A percentile compares a stretch with the other conserved stretches of the same genome.
phyloP scores from a whole-genome alignment of 2,329 filamentous ascomycete species.

The Cladosporium sp. region DNA sequence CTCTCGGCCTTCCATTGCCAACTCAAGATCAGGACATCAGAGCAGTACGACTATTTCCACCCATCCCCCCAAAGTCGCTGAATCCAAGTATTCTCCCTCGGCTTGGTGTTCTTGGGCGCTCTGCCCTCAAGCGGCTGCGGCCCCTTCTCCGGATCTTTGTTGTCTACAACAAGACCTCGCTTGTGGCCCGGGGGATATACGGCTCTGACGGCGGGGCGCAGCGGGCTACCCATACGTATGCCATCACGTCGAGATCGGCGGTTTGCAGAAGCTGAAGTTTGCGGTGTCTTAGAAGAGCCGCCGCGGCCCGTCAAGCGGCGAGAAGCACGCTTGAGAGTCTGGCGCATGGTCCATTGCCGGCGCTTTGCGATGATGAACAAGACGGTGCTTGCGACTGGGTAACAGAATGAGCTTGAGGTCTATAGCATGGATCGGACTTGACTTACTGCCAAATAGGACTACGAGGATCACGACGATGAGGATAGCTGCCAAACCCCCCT shows the following conservation, averaged over 20 bases:
- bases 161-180: constrained; percentile 21
- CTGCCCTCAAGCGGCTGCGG: constrained; percentile 15
- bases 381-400: constrained; percentile 55
- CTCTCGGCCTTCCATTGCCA: neutral
- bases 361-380: constrained; percentile 80
- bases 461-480: constrained; percentile 65
- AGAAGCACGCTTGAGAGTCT: constrained; percentile 62
- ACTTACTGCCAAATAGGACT: constrained; percentile 57
- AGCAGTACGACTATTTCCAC: constrained; percentile 18
- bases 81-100: constrained; percentile 16
- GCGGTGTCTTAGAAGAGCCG: constrained; percentile 12
- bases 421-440: no score
- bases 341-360: constrained; percentile 72
- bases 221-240: constrained; percentile 16
- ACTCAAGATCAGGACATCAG: neutral
- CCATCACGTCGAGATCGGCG: constrained; percentile 19
- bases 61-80: constrained; percentile 22
- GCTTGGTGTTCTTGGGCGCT: constrained; percentile 7
- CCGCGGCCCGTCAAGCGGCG: constrained; percentile 39
- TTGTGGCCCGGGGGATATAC: constrained; percentile 18
- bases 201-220: constrained; percentile 5
- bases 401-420: no score
- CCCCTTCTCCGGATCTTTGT: constrained; percentile 27
- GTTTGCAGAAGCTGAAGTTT: constrained; percentile 11
- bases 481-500: constrained; percentile 66